phyloP scores from a whole-genome alignment of 768 basidiomycete species.

The Leccinum broughii region DNA sequence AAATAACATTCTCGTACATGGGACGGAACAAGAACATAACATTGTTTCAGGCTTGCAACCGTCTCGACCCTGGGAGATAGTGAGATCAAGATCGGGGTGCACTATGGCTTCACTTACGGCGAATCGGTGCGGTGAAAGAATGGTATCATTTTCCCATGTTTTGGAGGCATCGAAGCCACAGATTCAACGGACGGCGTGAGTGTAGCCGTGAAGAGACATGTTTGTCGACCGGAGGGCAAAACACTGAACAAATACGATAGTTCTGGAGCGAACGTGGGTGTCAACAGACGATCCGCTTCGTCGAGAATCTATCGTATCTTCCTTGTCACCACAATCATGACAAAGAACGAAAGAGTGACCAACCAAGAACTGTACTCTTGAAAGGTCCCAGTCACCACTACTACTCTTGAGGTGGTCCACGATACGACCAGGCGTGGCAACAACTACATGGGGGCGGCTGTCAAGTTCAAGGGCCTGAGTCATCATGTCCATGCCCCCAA shows the following conservation, averaged over 20 bases:
- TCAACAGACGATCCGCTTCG: constrained; percentile 93
- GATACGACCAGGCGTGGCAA: constrained; percentile 94
- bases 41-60: constrained; percentile 82
- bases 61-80: constrained; percentile 70
- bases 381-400: constrained; percentile 77
- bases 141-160: constrained; percentile 80
- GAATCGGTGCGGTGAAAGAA: constrained; percentile 82
- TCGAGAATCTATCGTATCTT: constrained; percentile 70
- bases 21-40: constrained; percentile 90
- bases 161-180: constrained; percentile 69
- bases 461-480: constrained; percentile 84
- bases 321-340: neutral
- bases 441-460: constrained; percentile 86
- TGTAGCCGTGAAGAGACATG: constrained; percentile 96
- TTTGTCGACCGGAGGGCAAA: constrained; percentile 87
- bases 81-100: neutral
- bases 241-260: constrained; percentile 72
- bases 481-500: constrained; percentile 99
- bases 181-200: constrained; percentile 83
- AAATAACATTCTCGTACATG: constrained; percentile 94
- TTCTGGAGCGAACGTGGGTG: constrained; percentile 86
- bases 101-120: constrained; percentile 48
- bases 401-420: constrained; percentile 85
- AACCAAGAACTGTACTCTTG: constrained; percentile 83
- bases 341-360: constrained; percentile 19